These are phyloP conservation scores for Agrocybe pediades DNA, from an alignment of 768 basidiomycete genomes.

Conservation along the genomic window DNA sequence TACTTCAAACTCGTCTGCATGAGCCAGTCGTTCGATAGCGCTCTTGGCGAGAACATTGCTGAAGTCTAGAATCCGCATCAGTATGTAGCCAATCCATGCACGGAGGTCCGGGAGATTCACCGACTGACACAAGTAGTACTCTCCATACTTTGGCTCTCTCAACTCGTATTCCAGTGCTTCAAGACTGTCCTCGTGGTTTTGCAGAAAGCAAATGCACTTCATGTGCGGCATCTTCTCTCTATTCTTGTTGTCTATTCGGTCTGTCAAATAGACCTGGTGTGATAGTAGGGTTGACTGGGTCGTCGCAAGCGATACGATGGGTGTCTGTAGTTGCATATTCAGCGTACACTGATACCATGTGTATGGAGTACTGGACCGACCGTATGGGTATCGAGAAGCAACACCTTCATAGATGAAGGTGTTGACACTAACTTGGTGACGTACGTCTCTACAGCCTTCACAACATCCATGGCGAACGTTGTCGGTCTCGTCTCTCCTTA, in stretches of 20 bases:
- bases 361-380: conserved; percentile 44
- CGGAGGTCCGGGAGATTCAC: conserved; percentile 50
- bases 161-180: conserved; percentile 84
- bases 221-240: conserved; percentile 94
- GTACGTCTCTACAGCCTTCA: conserved; percentile 95
- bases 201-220: conserved; percentile 95
- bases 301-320: conserved; percentile 91
- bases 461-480: conserved; percentile 86
- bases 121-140: conserved; percentile 99
- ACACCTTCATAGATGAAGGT: conserved; percentile 91
- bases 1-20: conserved; percentile 94
- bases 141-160: conserved; percentile 90
- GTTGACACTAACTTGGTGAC: conserved; percentile 85
- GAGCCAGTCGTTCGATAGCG: conserved; percentile 89
- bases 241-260: conserved; percentile 93
- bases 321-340: too few relatives aligned
- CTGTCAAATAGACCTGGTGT: conserved; percentile 97
- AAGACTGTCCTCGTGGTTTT: conserved; percentile 80
- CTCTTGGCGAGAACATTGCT: conserved; percentile 91
- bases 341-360: background rate
- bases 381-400: conserved; percentile 92
- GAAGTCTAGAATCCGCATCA: conserved; percentile 64
- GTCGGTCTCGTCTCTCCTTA: too few relatives aligned
- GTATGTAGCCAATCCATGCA: conserved; percentile 14
- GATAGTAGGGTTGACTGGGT: conserved; percentile 93